Conservation (phyloP, 225 moss, liverwort and hornwort genomes). For the Antitrichia curtipendula region DNA sequence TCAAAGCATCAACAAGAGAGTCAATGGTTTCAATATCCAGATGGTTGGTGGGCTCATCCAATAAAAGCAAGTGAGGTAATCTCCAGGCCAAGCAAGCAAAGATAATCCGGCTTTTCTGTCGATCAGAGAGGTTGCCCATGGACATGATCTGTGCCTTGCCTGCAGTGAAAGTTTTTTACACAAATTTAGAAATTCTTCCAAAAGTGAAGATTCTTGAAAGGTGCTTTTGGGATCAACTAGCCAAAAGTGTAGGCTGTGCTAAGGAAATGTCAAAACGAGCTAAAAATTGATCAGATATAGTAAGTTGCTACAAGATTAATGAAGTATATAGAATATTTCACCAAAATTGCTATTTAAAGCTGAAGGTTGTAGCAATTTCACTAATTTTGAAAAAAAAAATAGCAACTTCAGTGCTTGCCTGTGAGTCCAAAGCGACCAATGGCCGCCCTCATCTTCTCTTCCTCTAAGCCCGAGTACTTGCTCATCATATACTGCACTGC, state of each 20-base stretch:
- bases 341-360: neutral
- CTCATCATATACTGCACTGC: slow-evolving; percentile 77
- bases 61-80: slow-evolving; percentile 58
- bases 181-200: neutral
- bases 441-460: slow-evolving; percentile 86
- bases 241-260: neutral
- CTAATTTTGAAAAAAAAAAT: neutral
- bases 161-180: neutral
- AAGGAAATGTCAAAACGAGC: neutral
- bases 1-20: slow-evolving; percentile 74
- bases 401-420: slow-evolving; percentile 12
- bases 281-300: neutral
- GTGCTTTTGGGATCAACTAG: neutral
- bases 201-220: neutral
- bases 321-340: neutral
- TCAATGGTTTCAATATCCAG: slow-evolving; percentile 85
- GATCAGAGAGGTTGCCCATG: slow-evolving; percentile 80
- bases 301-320: neutral
- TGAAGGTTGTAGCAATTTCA: neutral
- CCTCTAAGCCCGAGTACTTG: slow-evolving; percentile 73
- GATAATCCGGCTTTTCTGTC: slow-evolving; percentile 76
- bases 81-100: slow-evolving; percentile 91
- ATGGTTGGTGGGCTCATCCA: slow-evolving; percentile 88
- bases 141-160: slow-evolving; percentile 68
- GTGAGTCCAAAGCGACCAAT: slow-evolving; percentile 81